These are phyloP conservation scores for Nigrospora sphaerica DNA, from an alignment of 2,329 filamentous ascomycete genomes.

Conservation along the genomic window DNA sequence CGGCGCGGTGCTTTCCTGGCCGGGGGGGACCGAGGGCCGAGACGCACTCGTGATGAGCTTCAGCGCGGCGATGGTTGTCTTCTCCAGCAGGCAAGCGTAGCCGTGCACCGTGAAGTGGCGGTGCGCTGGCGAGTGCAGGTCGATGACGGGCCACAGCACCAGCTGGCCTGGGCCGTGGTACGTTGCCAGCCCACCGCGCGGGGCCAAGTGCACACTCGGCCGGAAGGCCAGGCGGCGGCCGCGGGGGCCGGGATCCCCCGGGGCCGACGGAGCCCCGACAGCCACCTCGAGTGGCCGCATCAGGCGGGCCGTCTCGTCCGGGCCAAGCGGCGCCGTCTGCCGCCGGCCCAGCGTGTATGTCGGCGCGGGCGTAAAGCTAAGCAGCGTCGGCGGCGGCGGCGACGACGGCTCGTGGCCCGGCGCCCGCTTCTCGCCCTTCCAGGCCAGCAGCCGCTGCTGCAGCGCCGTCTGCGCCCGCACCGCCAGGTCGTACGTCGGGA, in stretches of 20 bases:
- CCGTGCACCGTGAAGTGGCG: conserved; percentile 58
- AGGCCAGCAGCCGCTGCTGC: conserved; percentile 45
- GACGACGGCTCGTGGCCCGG: conserved; percentile 8
- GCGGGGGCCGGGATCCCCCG: conserved; percentile 32
- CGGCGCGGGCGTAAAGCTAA: conserved; percentile 76
- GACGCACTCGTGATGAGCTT: conserved; percentile 11
- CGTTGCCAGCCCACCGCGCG: conserved; percentile 85
- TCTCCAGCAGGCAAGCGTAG: conserved; percentile 75
- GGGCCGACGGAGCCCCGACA: conserved; percentile 32
- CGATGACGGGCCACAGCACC: conserved; percentile 87
- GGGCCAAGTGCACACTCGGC: conserved; percentile 61
- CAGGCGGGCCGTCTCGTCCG: conserved; percentile 37
- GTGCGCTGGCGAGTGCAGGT: conserved; percentile 56
- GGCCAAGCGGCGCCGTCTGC: conserved; percentile 47
- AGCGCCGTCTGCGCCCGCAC: conserved; percentile 28
- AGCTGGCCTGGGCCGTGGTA: conserved; percentile 94
- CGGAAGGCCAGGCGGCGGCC: conserved; percentile 31
- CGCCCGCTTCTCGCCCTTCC: conserved; percentile 35
- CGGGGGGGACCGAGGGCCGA: neutral
- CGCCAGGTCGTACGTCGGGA: conserved; percentile 29
- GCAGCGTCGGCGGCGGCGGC: conserved; percentile 59
- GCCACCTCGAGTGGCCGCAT: conserved; percentile 17
- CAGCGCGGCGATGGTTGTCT: conserved; percentile 63
- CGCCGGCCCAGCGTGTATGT: conserved; percentile 89
- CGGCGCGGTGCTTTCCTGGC: too few relatives aligned